These are phyloP conservation scores for Acacia melanoxylon DNA, from an alignment of 306 rosid genomes.

Conservation along the genomic window DNA sequence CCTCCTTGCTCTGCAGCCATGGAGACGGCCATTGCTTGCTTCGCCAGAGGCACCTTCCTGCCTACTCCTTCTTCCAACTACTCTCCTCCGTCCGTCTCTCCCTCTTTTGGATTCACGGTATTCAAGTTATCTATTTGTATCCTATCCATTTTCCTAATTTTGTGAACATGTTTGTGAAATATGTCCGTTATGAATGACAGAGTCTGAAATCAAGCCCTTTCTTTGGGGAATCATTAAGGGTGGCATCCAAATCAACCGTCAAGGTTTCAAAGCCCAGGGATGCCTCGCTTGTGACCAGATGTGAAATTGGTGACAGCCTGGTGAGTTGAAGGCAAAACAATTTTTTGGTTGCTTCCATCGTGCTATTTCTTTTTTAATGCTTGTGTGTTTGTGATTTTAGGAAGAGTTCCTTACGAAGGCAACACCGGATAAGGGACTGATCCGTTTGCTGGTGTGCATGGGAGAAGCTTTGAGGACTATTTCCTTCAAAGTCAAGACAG, in stretches of 20 bases:
- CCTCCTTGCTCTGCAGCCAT: conserved; percentile 42
- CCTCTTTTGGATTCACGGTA: conserved; percentile 68
- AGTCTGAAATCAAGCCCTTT: conserved; percentile 73
- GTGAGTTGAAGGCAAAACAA: conserved; percentile 45
- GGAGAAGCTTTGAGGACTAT: conserved; percentile 96
- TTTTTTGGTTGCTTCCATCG: conserved; percentile 17
- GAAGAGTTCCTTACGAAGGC: conserved; percentile 89
- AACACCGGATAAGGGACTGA: conserved; percentile 84
- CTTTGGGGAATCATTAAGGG: conserved; percentile 79
- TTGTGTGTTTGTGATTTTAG: conserved; percentile 43
- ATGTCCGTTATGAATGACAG: conserved; percentile 45
- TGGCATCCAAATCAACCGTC: conserved; percentile 59
- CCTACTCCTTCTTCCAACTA: conserved; percentile 64
- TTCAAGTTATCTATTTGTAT: neutral
- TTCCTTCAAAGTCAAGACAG: conserved; percentile 95
- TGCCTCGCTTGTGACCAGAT: conserved; percentile 55
- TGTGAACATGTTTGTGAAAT: conserved; percentile 19
- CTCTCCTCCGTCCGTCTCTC: conserved; percentile 61
- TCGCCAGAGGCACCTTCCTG: conserved; percentile 57
- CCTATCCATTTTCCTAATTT: neutral
- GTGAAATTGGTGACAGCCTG: conserved; percentile 91
- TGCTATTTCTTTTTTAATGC: neutral
- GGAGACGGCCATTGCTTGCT: conserved; percentile 79
- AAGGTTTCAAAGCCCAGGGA: conserved; percentile 58
- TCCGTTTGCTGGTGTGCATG: conserved; percentile 77